Conservation (phyloP, 495 filamentous ascomycete genomes). For the Talaromyces trachyspermus region DNA sequence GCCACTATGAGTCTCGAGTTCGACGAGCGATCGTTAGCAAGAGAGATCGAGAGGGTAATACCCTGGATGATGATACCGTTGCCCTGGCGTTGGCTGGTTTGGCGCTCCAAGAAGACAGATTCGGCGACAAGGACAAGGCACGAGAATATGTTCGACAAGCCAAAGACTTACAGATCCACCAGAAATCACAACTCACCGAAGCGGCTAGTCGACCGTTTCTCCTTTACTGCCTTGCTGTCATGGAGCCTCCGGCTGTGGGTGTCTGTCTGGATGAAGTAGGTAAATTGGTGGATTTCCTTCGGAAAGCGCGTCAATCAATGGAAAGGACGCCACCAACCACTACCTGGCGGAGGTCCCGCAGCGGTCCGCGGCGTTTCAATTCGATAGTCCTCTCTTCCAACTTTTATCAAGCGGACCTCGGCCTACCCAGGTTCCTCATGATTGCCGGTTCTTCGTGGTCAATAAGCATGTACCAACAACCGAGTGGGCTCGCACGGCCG, state of each 20-base stretch:
- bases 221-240: slow-evolving; percentile 32
- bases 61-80: slow-evolving; percentile 22
- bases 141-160: slow-evolving; percentile 25
- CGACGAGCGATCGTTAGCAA: slow-evolving; percentile 20
- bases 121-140: slow-evolving; percentile 25
- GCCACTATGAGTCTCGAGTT: slow-evolving; percentile 4
- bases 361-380: slow-evolving; percentile 27
- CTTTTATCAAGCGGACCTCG: slow-evolving; percentile 39
- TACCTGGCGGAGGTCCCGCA: slow-evolving; percentile 25
- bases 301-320: slow-evolving; percentile 32
- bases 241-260: slow-evolving; percentile 12
- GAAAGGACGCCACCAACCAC: slow-evolving; percentile 19
- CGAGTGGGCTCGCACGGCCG: slow-evolving; percentile 32
- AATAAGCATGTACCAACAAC: slow-evolving; percentile 24
- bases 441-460: slow-evolving; percentile 34
- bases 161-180: slow-evolving; percentile 3
- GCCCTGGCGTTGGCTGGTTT: slow-evolving; percentile 32
- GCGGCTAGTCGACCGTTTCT: slow-evolving; percentile 10
- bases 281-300: slow-evolving; percentile 30
- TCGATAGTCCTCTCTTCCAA: slow-evolving; percentile 34
- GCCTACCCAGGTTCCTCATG: slow-evolving; percentile 33
- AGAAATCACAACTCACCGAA: neutral
- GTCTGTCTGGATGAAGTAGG: slow-evolving; percentile 11
- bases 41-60: neutral
- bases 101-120: slow-evolving; percentile 37